Base-by-base conservation (phyloP, 1,284 basidiomycete species). In the Ceratobasidium sp. region DNA sequence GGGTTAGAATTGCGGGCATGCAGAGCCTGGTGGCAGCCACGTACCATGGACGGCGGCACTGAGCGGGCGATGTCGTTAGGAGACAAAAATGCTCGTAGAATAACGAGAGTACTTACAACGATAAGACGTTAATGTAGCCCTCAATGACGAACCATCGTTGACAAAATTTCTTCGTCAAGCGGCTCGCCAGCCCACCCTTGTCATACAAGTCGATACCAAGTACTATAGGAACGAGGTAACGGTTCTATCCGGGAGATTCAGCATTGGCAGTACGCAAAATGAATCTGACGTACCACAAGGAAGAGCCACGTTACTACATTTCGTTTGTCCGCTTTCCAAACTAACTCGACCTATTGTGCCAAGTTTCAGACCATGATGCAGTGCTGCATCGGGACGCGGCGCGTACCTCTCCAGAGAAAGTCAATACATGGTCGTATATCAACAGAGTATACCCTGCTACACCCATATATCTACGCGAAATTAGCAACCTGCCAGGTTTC, bases 141-240 rank as follows among this genome's bases (percentile, higher is more conserved):
- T 75, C 71, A 26, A 65, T 23, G n/a, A 65, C 48, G 23, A 75
- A 75, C 71, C 71, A 75, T 33, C 3, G 56, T 64, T 75, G 71
- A 54, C 71, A 75, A 54, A 75, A 75, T 2, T 38, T 46, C 28
- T 50, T 56, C 10, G 78, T 66, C 50, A 77, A 62, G 42, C 68
- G 50, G 33, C 59, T 79, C 7, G 79, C 79, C 0, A 77, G 40
- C 6, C 79, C 79, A 20, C 77, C 77, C 57, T 69, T 79, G 44
- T 74, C 79, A 56, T 73, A 79, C 38, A 79, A 20, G 59, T 79
- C 77, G 59, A 78, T 78, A n/a, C 67, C 68, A 13, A 79, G 57
- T 33, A 79, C 56, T 23, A 78, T 54, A 42, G 79, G 79, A 1
- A 79, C 77, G 23, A 77, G 15, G 40, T 79, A 79, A 20, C 78